Conservation (phyloP, 2,329 filamentous ascomycete genomes). For the Phyllachora maydis region DNA sequence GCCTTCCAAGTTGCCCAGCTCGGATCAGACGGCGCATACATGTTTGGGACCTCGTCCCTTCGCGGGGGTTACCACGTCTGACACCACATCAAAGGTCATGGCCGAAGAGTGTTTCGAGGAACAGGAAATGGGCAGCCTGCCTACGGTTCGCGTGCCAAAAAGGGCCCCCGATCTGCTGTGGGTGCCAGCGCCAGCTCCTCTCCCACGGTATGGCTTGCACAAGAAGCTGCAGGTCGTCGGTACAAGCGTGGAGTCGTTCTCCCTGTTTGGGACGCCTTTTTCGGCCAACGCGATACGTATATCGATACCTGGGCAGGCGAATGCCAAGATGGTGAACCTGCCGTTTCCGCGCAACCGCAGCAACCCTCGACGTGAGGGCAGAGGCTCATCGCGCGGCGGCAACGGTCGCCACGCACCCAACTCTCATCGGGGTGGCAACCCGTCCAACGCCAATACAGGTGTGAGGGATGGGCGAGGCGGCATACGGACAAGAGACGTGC, state of each 20-base stretch:
- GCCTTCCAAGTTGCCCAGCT: conserved; percentile 32
- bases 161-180: conserved; percentile 41
- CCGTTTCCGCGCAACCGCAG: conserved; percentile 12
- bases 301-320: conserved; percentile 18
- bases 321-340: conserved; percentile 15
- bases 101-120: conserved; percentile 67
- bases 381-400: conserved; percentile 2
- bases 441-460: too few relatives aligned
- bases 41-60: too few relatives aligned
- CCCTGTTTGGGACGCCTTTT: too few relatives aligned
- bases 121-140: conserved; percentile 62
- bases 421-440: too few relatives aligned
- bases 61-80: too few relatives aligned
- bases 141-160: conserved; percentile 45
- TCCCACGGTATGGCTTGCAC: too few relatives aligned
- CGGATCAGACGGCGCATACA: too few relatives aligned
- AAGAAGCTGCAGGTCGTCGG: conserved; percentile 25
- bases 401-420: too few relatives aligned
- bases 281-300: conserved; percentile 16
- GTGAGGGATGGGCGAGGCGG: background rate
- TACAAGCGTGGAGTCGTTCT: conserved; percentile 11
- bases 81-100: conserved; percentile 37
- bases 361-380: conserved; percentile 10
- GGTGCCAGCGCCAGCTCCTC: conserved; percentile 32
- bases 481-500: background rate